phyloP scores from a whole-genome alignment of 1,284 basidiomycete genomes.

The Tilletia horrida region DNA sequence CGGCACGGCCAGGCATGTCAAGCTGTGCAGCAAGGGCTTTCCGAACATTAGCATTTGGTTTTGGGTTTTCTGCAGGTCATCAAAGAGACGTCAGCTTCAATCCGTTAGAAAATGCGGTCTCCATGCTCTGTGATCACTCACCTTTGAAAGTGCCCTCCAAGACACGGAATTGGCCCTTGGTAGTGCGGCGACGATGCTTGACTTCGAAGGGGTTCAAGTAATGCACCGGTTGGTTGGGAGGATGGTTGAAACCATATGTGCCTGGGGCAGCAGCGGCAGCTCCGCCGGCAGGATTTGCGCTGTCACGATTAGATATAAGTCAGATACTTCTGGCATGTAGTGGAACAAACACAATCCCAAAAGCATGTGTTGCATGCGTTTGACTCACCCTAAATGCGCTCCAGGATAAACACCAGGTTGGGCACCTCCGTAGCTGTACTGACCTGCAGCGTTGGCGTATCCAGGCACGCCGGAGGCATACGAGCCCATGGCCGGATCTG shows the following conservation, averaged over 20 bases:
- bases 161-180: slow-evolving; percentile 44
- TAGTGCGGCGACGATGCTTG: slow-evolving; percentile 46
- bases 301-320: no score
- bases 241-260: slow-evolving; percentile 4
- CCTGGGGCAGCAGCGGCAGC: background rate
- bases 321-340: no score
- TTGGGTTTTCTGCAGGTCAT: slow-evolving; percentile 34
- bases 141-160: slow-evolving; percentile 42
- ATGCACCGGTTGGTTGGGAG: slow-evolving; percentile 18
- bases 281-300: background rate
- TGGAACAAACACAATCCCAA: background rate
- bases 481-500: background rate
- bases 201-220: slow-evolving; percentile 46
- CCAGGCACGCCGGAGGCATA: slow-evolving; percentile 7
- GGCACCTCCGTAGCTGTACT: background rate
- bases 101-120: no score
- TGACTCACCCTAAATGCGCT: background rate
- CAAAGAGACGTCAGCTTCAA: background rate
- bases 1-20: slow-evolving; percentile 41
- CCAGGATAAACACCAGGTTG: slow-evolving; percentile 5
- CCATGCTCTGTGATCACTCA: slow-evolving; percentile 1
- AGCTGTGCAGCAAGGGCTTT: slow-evolving; percentile 41
- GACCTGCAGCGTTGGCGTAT: background rate
- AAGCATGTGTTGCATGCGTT: background rate
- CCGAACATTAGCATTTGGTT: slow-evolving; percentile 39